These are phyloP conservation scores for Flaveria floridana DNA, from an alignment of 140 eudicot genomes.

Conservation along the genomic window DNA sequence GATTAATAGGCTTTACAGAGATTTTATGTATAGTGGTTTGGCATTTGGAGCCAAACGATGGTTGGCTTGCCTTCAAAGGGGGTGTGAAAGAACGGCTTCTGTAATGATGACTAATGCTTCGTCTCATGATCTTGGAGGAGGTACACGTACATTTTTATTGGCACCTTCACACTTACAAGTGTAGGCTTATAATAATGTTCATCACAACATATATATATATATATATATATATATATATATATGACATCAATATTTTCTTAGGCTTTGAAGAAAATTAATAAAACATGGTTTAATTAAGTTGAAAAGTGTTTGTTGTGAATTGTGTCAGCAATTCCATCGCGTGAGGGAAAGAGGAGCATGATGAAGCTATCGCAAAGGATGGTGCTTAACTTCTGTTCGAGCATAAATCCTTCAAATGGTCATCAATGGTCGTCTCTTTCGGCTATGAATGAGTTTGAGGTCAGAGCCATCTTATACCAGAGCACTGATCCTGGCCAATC, in stretches of 20 bases:
- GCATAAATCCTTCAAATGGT: conserved; percentile 56
- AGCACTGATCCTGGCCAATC: conserved; percentile 45
- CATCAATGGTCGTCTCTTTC: conserved; percentile 59
- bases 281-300: not conserved
- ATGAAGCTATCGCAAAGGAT: conserved; percentile 72
- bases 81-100: conserved; percentile 68
- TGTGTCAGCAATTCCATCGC: conserved; percentile 49
- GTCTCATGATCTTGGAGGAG: conserved; percentile 67
- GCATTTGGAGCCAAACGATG: conserved; percentile 91
- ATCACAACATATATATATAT: too few species aligned
- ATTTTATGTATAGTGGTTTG: conserved; percentile 53
- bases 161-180: not conserved
- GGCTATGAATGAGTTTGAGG: conserved; percentile 51
- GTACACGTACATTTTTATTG: conserved; percentile 20
- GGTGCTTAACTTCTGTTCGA: conserved; percentile 62
- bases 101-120: conserved; percentile 40
- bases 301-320: too few species aligned
- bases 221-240: too few species aligned
- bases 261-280: not conserved
- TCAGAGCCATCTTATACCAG: conserved; percentile 54
- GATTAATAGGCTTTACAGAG: conserved; percentile 54
- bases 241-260: too few species aligned
- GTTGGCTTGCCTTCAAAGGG: conserved; percentile 69
- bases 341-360: conserved; percentile 69
- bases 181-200: too few species aligned